Conservation (phyloP, 2,329 filamentous ascomycete genomes). For the Ceratocystis alfenasii region DNA sequence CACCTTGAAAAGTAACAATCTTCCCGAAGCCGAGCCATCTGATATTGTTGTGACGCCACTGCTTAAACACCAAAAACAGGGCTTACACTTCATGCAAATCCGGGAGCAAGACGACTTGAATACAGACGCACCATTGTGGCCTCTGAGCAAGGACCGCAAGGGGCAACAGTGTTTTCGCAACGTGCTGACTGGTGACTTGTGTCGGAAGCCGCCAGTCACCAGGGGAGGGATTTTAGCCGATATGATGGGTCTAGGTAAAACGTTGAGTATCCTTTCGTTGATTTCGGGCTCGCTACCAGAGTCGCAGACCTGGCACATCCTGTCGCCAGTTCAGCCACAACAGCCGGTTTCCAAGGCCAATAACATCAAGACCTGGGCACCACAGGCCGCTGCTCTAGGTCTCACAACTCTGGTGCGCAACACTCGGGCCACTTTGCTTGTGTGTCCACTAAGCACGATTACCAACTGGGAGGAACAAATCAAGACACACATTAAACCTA, state of each 20-base stretch:
- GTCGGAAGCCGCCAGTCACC: constrained; percentile 47
- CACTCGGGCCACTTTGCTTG: constrained; percentile 66
- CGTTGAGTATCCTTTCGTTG: constrained; percentile 72
- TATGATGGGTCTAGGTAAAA: constrained; percentile 85
- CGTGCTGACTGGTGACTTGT: constrained; percentile 65
- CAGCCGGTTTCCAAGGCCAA: constrained; percentile 31
- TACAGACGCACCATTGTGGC: constrained; percentile 66
- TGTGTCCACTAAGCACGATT: constrained; percentile 82
- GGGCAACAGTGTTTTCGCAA: constrained; percentile 46
- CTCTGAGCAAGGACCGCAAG: constrained; percentile 38
- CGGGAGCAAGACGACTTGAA: constrained; percentile 57
- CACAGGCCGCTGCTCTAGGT: constrained; percentile 31
- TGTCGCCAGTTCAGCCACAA: constrained; percentile 40
- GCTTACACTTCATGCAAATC: constrained; percentile 70
- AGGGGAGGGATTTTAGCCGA: constrained; percentile 66
- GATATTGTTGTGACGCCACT: constrained; percentile 52
- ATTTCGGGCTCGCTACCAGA: constrained; percentile 53
- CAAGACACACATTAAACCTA: constrained; percentile 59
- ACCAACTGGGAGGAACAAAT: constrained; percentile 94
- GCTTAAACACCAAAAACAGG: constrained; percentile 80
- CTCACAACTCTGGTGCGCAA: constrained; percentile 50
- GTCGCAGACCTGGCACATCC: constrained; percentile 49
- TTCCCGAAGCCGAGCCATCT: constrained; percentile 61
- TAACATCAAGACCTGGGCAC: constrained; percentile 28
- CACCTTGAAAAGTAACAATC: constrained; percentile 61